These are phyloP conservation scores for Trichoderma sp. DNA, from an alignment of 2,329 filamentous ascomycete species.

Conservation along the genomic window DNA sequence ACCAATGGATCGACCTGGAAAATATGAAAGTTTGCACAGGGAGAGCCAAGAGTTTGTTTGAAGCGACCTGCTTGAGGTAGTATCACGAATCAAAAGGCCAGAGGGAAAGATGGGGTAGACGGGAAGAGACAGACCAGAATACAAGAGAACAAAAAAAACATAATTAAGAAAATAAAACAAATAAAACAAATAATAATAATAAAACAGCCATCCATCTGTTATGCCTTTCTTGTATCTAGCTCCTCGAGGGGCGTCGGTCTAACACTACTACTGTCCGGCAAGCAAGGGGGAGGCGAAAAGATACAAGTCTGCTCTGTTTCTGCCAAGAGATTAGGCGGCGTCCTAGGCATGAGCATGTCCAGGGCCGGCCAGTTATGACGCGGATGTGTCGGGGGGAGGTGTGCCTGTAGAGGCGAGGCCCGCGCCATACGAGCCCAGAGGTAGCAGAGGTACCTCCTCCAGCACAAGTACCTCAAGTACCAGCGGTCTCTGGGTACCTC, in stretches of 20 bases:
- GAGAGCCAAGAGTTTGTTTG: not conserved
- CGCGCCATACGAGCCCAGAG: constrained; percentile 8
- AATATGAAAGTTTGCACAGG: not conserved
- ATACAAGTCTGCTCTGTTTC: not conserved
- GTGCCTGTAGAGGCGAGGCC: not conserved
- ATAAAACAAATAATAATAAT: not conserved
- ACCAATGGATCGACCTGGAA: not conserved
- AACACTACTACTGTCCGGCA: not conserved
- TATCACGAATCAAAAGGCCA: not conserved
- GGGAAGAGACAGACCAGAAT: not conserved
- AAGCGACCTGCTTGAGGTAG: not conserved
- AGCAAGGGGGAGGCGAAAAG: constrained; percentile 18
- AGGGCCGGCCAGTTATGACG: constrained; percentile 15
- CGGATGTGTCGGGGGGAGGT: constrained; percentile 11
- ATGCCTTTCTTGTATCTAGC: not conserved
- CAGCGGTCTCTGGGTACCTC: constrained; percentile 8
- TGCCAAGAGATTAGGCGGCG: constrained; percentile 3
- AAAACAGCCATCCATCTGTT: not conserved
- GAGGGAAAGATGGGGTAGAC: not conserved
- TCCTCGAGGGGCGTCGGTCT: not conserved
- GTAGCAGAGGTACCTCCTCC: constrained; percentile 17
- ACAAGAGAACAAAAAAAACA: not conserved
- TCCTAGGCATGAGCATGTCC: not conserved
- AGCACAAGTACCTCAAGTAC: constrained; percentile 10
- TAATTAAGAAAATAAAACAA: not conserved